phyloP scores from a whole-genome alignment of 2,329 filamentous ascomycete species.

The Nothomitra cinnamomea region DNA sequence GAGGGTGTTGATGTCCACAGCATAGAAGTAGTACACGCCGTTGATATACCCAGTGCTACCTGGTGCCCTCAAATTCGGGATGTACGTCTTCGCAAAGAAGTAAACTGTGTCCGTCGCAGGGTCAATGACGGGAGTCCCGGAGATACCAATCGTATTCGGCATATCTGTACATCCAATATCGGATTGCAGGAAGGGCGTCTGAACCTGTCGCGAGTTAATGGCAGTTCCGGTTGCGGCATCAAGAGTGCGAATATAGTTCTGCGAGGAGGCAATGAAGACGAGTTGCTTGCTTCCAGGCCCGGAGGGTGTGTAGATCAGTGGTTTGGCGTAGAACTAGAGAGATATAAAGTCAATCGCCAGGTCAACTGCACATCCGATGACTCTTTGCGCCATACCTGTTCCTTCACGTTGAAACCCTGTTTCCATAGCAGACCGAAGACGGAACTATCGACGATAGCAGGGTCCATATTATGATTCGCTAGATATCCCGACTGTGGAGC shows the following conservation, averaged over 20 bases:
- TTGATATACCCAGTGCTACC: constrained; percentile 20
- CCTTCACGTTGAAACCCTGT: constrained; percentile 14
- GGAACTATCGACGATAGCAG: constrained; percentile 18
- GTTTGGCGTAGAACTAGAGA: constrained; percentile 29
- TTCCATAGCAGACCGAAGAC: constrained; percentile 24
- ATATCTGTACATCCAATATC: constrained; percentile 35
- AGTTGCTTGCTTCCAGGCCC: constrained; percentile 19
- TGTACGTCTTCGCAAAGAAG: constrained; percentile 17
- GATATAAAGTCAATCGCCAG: not conserved
- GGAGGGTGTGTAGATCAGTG: constrained; percentile 27
- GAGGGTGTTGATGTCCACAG: constrained; percentile 23
- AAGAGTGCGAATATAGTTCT: constrained; percentile 24
- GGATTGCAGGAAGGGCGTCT: constrained; percentile 32
- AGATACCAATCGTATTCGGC: constrained; percentile 30
- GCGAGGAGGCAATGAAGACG: constrained; percentile 23
- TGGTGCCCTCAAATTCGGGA: constrained; percentile 7
- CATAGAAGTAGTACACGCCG: constrained; percentile 25
- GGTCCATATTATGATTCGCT: constrained; percentile 26
- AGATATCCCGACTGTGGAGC: constrained; percentile 23
- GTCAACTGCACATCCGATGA: not conserved
- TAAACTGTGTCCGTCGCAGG: constrained; percentile 16
- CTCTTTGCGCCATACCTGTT: constrained; percentile 13
- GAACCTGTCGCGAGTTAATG: constrained; percentile 21
- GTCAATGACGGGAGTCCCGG: constrained; percentile 14
- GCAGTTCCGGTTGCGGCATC: constrained; percentile 26